phyloP scores from a whole-genome alignment of 2,329 filamentous ascomycete genomes.

The Ceratocystis cubensis region DNA sequence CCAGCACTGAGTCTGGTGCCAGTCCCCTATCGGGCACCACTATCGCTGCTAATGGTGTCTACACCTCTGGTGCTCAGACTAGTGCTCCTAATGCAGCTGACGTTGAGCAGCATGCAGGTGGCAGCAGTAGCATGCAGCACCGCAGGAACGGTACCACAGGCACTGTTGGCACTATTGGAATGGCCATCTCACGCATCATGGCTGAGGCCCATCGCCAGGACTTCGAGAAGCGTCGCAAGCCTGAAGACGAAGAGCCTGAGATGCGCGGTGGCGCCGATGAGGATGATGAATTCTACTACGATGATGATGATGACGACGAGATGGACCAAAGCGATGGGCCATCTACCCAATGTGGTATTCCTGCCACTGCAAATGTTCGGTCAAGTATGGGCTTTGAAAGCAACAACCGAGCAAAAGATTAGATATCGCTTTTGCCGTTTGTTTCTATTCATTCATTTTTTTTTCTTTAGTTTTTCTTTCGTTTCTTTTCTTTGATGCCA shows the following conservation, averaged over 20 bases:
- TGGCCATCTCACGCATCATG: constrained; percentile 49
- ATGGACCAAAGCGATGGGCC: constrained; percentile 12
- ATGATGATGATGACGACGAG: constrained; percentile 27
- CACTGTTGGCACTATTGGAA: constrained; percentile 23
- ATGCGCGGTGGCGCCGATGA: constrained; percentile 24
- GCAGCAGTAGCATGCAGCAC: constrained; percentile 21
- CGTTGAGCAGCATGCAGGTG: constrained; percentile 22
- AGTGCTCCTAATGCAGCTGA: not conserved
- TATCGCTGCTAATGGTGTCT: not conserved
- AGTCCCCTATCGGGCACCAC: not conserved
- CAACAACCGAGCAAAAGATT: constrained; percentile 2
- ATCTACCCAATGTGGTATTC: not conserved
- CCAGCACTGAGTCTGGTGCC: not conserved
- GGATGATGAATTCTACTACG: constrained; percentile 22
- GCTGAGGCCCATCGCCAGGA: constrained; percentile 79
- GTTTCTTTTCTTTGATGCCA: not conserved
- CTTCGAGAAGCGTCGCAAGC: constrained; percentile 64
- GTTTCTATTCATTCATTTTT: not conserved
- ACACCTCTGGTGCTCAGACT: constrained; percentile 1
- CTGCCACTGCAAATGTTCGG: not conserved
- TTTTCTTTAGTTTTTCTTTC: not conserved
- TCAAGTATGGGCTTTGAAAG: constrained; percentile 8
- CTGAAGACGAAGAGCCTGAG: constrained; percentile 22
- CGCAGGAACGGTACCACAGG: constrained; percentile 23
- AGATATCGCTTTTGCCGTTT: constrained; percentile 3